Conservation (phyloP, 2,329 filamentous ascomycete species). For the Fusarium xylarioides region DNA sequence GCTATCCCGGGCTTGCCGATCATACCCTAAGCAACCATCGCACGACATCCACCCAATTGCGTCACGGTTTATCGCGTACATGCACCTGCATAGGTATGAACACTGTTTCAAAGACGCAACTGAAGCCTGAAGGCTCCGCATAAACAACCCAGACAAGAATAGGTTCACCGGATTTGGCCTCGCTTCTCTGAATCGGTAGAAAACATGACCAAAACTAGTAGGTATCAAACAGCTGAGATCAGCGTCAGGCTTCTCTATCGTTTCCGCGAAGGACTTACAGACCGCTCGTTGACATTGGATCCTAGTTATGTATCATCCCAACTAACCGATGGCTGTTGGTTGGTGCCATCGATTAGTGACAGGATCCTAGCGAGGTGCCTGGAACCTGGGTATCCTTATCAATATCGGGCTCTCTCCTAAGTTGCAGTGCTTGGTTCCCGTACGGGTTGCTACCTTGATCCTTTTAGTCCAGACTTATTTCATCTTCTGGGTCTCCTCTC, state of each 20-base stretch:
- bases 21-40: neutral
- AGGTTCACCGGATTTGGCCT: neutral
- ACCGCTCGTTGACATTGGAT: slow-evolving; percentile 19
- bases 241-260: slow-evolving; percentile 6
- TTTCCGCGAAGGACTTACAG: slow-evolving; percentile 1
- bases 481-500: slow-evolving; percentile 27
- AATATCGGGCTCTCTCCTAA: slow-evolving; percentile 19
- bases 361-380: slow-evolving; percentile 4
- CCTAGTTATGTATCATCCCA: slow-evolving; percentile 27
- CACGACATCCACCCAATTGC: neutral
- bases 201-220: neutral
- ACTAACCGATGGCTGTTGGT: slow-evolving; percentile 14
- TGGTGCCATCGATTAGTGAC: slow-evolving; percentile 13
- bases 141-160: slow-evolving; percentile 5
- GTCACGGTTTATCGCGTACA: neutral
- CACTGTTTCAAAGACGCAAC: slow-evolving; percentile 9
- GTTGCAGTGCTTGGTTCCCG: slow-evolving; percentile 30
- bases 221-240: slow-evolving; percentile 8
- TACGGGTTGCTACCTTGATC: slow-evolving; percentile 33
- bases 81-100: slow-evolving; percentile 3
- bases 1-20: too few relatives aligned
- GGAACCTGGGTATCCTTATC: slow-evolving; percentile 13
- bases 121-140: slow-evolving; percentile 13
- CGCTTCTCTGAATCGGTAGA: neutral
- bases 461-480: slow-evolving; percentile 23